Evolutionary conservation across 768 basidiomycete genomes (phyloP).

Genomic region (Boletus reticuloceps): DNA sequence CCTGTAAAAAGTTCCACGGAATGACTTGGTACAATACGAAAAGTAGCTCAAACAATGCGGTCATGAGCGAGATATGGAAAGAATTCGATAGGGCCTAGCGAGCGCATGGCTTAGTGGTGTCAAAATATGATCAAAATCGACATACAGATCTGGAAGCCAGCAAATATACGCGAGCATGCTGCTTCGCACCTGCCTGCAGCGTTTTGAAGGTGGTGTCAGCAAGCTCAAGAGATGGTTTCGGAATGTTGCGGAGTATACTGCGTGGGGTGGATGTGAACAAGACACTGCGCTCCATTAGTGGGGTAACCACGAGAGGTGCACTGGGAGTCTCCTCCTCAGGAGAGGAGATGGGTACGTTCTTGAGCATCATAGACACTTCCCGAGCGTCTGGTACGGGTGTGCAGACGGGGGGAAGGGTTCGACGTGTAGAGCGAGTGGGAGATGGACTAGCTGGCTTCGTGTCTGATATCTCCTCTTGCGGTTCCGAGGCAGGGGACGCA

Average conservation of each 20-base stretch:
- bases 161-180: conserved; percentile 19
- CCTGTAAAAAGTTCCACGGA: conserved; percentile 50
- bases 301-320: conserved; percentile 8
- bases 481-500: conserved; percentile 15
- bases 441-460: conserved; percentile 16
- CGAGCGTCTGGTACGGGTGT: conserved; percentile 50
- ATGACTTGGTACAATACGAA: conserved; percentile 51
- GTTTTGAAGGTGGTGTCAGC: conserved; percentile 21
- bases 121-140: not conserved
- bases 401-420: conserved; percentile 31
- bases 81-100: conserved; percentile 62
- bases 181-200: conserved; percentile 17
- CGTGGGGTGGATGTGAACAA: conserved; percentile 27
- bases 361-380: conserved; percentile 53
- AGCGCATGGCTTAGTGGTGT: not conserved
- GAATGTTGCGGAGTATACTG: conserved; percentile 24
- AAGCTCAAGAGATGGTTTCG: conserved; percentile 18
- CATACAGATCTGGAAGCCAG: conserved; percentile 29
- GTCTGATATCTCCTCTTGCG: conserved; percentile 10
- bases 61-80: conserved; percentile 56
- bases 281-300: conserved; percentile 13
- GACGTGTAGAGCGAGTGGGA: conserved; percentile 21
- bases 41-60: conserved; percentile 51
- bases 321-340: conserved; percentile 13
- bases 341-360: conserved; percentile 42